Evolutionary conservation across 129 eudicot genomes (phyloP).

Genomic region (Helianthus tuberosus): DNA sequence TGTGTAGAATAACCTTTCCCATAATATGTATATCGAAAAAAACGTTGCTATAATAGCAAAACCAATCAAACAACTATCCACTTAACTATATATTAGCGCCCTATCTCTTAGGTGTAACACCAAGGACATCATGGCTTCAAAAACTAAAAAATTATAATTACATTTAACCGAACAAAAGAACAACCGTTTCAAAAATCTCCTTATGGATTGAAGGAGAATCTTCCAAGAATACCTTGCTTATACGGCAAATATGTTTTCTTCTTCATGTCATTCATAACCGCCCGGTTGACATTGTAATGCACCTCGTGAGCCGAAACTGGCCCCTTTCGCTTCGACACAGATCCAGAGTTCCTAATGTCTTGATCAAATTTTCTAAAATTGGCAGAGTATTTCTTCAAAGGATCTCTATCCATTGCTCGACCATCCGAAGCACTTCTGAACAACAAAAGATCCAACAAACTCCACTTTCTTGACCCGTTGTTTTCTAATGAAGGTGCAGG

Average conservation of each 20-base stretch:
- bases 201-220: conserved; percentile 58
- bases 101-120: too few relatives aligned
- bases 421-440: conserved; percentile 86
- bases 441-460: conserved; percentile 66
- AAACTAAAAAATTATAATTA: too few relatives aligned
- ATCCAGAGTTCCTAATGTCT: conserved; percentile 35
- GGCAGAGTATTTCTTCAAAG: conserved; percentile 59
- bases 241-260: conserved; percentile 86
- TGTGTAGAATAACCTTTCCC: too few relatives aligned
- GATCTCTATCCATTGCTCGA: conserved; percentile 69
- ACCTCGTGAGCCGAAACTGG: conserved; percentile 75
- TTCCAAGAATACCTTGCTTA: conserved; percentile 78
- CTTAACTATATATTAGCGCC: too few relatives aligned
- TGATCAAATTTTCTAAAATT: conserved; percentile 37
- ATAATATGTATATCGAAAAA: too few relatives aligned
- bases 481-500: conserved; percentile 21
- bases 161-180: neutral
- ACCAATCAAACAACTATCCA: too few relatives aligned
- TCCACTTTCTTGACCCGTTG: conserved; percentile 48
- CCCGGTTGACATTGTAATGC: conserved; percentile 78
- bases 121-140: too few relatives aligned
- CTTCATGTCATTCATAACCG: conserved; percentile 66
- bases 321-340: conserved; percentile 49
- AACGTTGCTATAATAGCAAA: too few relatives aligned
- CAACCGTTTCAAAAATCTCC: neutral